A percentile compares a stretch with the other conserved stretches of the same genome.
These are phyloP conservation scores for Kazachstania kunashirensis DNA, from an alignment of 805 yeast genomes.

Conservation along the genomic window DNA sequence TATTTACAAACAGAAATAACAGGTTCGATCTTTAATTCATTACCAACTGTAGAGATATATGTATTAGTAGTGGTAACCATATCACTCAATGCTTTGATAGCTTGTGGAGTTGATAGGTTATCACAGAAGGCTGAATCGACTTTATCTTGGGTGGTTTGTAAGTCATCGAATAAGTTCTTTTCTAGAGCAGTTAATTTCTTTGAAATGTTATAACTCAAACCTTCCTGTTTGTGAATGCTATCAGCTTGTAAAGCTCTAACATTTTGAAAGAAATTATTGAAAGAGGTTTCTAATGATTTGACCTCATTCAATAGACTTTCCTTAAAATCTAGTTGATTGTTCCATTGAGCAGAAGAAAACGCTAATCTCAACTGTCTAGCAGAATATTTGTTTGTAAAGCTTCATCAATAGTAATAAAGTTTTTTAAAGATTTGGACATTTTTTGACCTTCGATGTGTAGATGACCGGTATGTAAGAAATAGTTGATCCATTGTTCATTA, in stretches of 20 bases:
- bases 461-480: slow-evolving; percentile 94
- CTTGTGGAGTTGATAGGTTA: slow-evolving; percentile 73
- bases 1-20: slow-evolving; percentile 54
- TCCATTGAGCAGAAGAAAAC: slow-evolving; percentile 90
- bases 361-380: slow-evolving; percentile 83
- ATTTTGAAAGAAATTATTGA: slow-evolving; percentile 76
- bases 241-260: slow-evolving; percentile 77
- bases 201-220: slow-evolving; percentile 38
- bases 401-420: slow-evolving; percentile 88
- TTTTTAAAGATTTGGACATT: slow-evolving; percentile 91
- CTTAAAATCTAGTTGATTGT: slow-evolving; percentile 84
- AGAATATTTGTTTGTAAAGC: slow-evolving; percentile 62
- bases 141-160: slow-evolving; percentile 42
- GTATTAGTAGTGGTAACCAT: slow-evolving; percentile 63
- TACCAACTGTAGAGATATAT: slow-evolving; percentile 50
- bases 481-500: slow-evolving; percentile 91
- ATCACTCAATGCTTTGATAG: slow-evolving; percentile 53
- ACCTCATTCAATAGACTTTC: slow-evolving; percentile 71
- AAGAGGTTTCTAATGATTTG: slow-evolving; percentile 58
- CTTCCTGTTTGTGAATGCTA: slow-evolving; percentile 39
- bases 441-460: slow-evolving; percentile 97
- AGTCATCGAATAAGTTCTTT: slow-evolving; percentile 41
- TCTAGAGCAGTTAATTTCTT: slow-evolving; percentile 54
- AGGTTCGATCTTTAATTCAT: slow-evolving; percentile 53
- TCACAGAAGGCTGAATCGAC: slow-evolving; percentile 81